Evolutionary conservation across 768 basidiomycete genomes (phyloP), one percentile per base, ranked within the genome.

Genomic region (Tylopilus rubrobrunneus): DNA sequence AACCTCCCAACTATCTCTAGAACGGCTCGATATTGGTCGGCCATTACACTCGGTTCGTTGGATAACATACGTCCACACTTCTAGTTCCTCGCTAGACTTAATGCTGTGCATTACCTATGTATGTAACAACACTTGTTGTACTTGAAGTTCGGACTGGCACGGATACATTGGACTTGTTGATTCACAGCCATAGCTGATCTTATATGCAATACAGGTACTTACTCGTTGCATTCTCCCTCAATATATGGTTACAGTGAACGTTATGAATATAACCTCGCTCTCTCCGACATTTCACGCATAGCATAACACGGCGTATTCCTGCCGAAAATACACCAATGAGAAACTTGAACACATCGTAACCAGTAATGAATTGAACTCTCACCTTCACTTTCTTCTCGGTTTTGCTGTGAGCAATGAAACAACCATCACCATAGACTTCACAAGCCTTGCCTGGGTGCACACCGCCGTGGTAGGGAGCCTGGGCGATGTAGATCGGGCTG

Each of bases 401-500:
- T 21, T 73, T 67, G 45, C 70, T 77, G 51, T 78, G 81, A 4
- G 85, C 75, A 47, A 88, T 80, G 57, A 78, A 83, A 14, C 80
- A 82, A 74, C 81, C 82, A 51, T 82, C 78, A 45, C 65, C 68
- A 23, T 61, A 70, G 78, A 69, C 39, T 61, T 76, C 74, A 59
- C 80, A 78, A 29, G 76, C 76, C 67, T 88, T 89, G n/a, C 86
- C 87, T 7, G 86, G 84, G 63, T 83, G 77, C 33, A 77, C 72
- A 9, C 74, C 77, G 21, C 71, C 73, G 12, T 80, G 71, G 70
- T 84, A 64, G 11, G 74, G 71, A 4, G 84, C 87, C 60, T 81
- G 77, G 6, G 79, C 82, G 52, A 90, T 73, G 66, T 79, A 88
- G 17, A 87, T 71, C 7, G 73, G 74, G 1, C 76, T 73, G n/a